Evolutionary conservation across 2,329 filamentous ascomycete species (phyloP).

Genomic region (Sordariomycetes sp.): DNA sequence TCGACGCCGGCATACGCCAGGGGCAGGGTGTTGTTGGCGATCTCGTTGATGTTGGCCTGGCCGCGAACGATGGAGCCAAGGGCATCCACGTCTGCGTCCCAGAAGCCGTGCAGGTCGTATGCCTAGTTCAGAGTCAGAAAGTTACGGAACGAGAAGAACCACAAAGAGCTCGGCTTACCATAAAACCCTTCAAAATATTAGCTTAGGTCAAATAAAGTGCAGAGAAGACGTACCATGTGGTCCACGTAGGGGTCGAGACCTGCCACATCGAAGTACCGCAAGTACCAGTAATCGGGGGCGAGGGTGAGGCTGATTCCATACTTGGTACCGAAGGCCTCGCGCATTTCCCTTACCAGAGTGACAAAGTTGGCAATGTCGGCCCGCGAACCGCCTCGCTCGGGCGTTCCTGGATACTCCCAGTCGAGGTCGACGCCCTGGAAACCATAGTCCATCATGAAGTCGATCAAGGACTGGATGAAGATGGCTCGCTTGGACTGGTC

Average conservation of each 20-base stretch:
- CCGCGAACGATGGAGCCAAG: conserved; percentile 13
- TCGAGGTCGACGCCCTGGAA: conserved; percentile 9
- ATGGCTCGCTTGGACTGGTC: conserved; percentile 4
- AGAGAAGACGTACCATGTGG: too few relatives aligned
- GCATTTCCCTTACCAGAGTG: conserved; percentile 6
- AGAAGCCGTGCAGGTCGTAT: conserved; percentile 10
- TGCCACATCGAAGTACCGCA: conserved; percentile 13
- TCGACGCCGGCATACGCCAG: conserved; percentile 21
- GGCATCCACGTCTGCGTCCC: conserved; percentile 19
- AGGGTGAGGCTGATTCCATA: conserved; percentile 12
- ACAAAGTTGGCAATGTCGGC: conserved; percentile 8
- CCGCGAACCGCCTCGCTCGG: conserved; percentile 5
- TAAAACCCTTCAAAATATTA: too few relatives aligned
- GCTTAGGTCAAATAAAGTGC: neutral
- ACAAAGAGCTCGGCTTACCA: neutral
- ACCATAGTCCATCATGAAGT: conserved; percentile 4
- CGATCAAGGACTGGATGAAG: conserved; percentile 5
- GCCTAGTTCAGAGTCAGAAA: conserved; percentile 5
- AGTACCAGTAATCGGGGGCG: conserved; percentile 19
- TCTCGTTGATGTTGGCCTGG: conserved; percentile 39
- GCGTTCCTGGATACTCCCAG: conserved; percentile 10
- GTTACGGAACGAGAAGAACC: neutral
- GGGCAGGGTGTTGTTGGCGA: conserved; percentile 28
- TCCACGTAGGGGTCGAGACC: conserved; percentile 4
- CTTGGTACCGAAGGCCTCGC: neutral